Conservation (phyloP, 768 basidiomycete genomes). For the Cystofilobasidium macerans region DNA sequence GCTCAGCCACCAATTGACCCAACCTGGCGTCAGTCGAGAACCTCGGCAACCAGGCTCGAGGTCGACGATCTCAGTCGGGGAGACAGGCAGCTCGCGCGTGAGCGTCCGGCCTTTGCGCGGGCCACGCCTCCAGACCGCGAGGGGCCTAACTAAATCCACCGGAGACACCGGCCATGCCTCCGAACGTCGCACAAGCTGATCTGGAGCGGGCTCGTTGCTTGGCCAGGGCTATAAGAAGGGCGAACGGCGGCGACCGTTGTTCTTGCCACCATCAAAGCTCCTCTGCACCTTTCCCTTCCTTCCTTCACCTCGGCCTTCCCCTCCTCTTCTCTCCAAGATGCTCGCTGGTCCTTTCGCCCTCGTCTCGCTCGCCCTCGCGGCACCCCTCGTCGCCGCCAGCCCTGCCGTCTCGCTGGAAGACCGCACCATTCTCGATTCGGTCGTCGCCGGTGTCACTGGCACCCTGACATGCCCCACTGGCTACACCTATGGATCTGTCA, state of each 20-base stretch:
- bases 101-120: too few species aligned
- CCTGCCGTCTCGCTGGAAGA: conserved; percentile 1
- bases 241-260: neutral
- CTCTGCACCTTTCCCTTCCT: neutral
- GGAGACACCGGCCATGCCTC: too few species aligned
- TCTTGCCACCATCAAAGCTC: conserved; percentile 3
- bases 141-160: too few species aligned
- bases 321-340: neutral
- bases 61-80: too few species aligned
- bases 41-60: too few species aligned
- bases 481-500: conserved; percentile 13
- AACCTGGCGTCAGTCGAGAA: too few species aligned
- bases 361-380: conserved; percentile 1
- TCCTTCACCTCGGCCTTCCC: neutral
- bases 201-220: too few species aligned
- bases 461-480: neutral
- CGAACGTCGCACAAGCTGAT: too few species aligned
- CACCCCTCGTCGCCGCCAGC: neutral
- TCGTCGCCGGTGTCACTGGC: neutral
- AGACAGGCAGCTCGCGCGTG: too few species aligned
- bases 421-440: neutral
- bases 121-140: too few species aligned
- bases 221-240: neutral
- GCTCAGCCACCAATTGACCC: too few species aligned
- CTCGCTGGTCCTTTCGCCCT: conserved; percentile 9